Evolutionary conservation across 2,329 filamentous ascomycete genomes (phyloP), one percentile per base, ranked within the genome.

Genomic region (Aspergillus costaricaensis): DNA sequence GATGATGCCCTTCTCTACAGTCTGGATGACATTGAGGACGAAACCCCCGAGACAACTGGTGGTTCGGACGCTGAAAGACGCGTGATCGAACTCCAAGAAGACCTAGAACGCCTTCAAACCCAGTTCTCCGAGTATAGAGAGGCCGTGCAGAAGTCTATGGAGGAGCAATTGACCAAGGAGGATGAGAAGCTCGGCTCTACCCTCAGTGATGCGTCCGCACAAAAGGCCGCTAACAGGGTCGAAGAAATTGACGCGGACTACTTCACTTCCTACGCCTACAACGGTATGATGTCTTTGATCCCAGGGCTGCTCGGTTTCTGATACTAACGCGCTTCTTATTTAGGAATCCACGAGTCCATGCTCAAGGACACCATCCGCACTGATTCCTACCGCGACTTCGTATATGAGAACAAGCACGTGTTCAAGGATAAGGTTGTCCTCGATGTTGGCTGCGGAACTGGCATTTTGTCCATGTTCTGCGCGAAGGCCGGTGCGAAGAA

Each of bases 391-490:
- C 88, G 93, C 49, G 92, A 98, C 77, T 96, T 97, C 74, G 92
- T 97, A 70, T 96, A 97, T 79, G 86, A 88, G 67, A 92, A 97
- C 80, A 95, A 96, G 76, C 82, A 91, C 66, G 80, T 96, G 3
- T 96, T 97, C 77, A 86, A 88, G 32, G 91, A 87, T 70, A 96
- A 96, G 79, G 86, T 88, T 9, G 91, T 97, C 12, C 85, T 98
- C 6, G 93, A 98, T 72, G 92, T 97, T 65, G 93, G 93, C 53
- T 97, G 93, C 71, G 91, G 79, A n/a, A 85, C 83, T 6, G 91
- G 92, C 25, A 96, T 97, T 66, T 80, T 98, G 14, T 94, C 90
- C 71, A 93, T 98, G 88, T 96, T 98, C 80, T 96, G 92, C 74
- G 93, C 92, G 57, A 91, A 89, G 75, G 94, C 93, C 15, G 94